A percentile compares a stretch with the other conserved stretches of the same genome.
phyloP scores from a whole-genome alignment of 257 asterid genomes.

The Anisodus tanguticus region DNA sequence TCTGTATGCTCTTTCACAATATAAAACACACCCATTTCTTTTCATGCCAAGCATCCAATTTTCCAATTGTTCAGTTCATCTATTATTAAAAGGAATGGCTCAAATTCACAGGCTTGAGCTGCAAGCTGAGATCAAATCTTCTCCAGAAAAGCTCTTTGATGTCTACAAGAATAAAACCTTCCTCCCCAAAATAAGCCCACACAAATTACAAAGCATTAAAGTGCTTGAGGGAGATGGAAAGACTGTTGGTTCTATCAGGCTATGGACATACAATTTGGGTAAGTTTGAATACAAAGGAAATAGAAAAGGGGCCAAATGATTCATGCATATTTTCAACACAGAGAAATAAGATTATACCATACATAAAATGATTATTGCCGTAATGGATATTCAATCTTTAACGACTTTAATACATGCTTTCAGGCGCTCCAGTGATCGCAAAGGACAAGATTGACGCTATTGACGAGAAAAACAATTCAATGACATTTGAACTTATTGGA shows the following conservation, averaged over 20 bases:
- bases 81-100: constrained; percentile 41
- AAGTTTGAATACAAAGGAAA: too few relatives aligned
- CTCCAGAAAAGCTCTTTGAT: constrained; percentile 51
- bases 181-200: constrained; percentile 52
- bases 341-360: too few relatives aligned
- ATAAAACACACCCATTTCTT: too few relatives aligned
- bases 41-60: too few relatives aligned
- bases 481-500: constrained; percentile 55
- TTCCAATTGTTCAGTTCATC: too few relatives aligned
- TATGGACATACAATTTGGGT: constrained; percentile 40
- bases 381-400: too few relatives aligned
- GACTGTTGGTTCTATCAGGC: constrained; percentile 49
- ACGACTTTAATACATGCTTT: too few relatives aligned
- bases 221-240: constrained; percentile 51
- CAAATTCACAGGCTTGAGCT: constrained; percentile 55
- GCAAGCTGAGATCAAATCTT: constrained; percentile 44
- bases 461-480: constrained; percentile 47
- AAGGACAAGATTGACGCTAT: constrained; percentile 56
- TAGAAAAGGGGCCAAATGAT: too few relatives aligned
- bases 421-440: constrained; percentile 51
- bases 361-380: too few relatives aligned
- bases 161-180: constrained; percentile 49
- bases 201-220: constrained; percentile 48
- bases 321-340: too few relatives aligned
- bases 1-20: too few relatives aligned